phyloP scores from a whole-genome alignment of 2,329 filamentous ascomycete species.

The Trichocomaceae sp. region DNA sequence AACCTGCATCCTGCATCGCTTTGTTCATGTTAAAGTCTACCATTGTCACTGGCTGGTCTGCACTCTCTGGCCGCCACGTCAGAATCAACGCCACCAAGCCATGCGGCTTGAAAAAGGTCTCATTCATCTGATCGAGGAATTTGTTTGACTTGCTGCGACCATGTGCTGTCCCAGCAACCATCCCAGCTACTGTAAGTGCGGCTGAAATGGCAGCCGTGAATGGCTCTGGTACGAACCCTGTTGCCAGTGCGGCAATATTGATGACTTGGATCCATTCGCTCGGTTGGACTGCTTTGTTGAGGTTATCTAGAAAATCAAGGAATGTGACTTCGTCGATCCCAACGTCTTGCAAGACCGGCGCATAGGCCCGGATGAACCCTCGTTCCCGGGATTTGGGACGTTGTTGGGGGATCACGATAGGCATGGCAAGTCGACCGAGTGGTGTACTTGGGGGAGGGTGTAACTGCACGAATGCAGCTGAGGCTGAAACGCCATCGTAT shows the following conservation, averaged over 20 bases:
- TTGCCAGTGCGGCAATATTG: background rate
- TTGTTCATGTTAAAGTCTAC: no score
- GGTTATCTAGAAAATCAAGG: slow-evolving; percentile 30
- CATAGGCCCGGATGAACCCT: slow-evolving; percentile 36
- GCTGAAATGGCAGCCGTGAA: background rate
- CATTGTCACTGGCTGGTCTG: no score
- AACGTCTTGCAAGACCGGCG: slow-evolving; percentile 29
- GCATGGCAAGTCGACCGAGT: no score
- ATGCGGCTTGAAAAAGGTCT: slow-evolving; percentile 50
- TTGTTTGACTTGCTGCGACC: slow-evolving; percentile 39
- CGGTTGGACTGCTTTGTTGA: slow-evolving; percentile 5
- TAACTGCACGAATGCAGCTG: no score
- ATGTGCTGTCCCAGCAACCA: no score
- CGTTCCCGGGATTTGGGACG: slow-evolving; percentile 28
- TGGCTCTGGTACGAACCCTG: no score
- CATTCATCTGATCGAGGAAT: slow-evolving; percentile 52
- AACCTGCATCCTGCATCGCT: no score
- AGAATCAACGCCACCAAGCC: slow-evolving; percentile 52
- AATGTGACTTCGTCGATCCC: slow-evolving; percentile 33
- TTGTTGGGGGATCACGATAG: slow-evolving; percentile 33
- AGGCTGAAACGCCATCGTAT: no score
- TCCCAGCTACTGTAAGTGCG: no score
- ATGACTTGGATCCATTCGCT: background rate
- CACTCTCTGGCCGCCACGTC: slow-evolving; percentile 46
- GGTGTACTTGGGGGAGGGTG: no score